Conservation (phyloP, 1,284 basidiomycete genomes). For the Erythrobasidium hasegawianum region DNA sequence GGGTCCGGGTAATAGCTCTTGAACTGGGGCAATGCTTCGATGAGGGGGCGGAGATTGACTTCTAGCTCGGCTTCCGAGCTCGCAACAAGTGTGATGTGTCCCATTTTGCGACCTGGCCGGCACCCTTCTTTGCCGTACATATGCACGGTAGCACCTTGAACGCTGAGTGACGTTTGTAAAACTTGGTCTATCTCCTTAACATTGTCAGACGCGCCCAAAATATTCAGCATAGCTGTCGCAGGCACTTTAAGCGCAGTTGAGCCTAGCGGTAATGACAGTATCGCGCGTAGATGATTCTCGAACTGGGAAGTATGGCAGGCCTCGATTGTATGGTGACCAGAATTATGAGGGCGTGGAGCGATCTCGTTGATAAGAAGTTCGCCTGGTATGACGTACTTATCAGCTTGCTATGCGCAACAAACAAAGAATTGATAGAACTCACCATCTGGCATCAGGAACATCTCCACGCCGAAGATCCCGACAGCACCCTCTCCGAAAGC, state of each 20-base stretch:
- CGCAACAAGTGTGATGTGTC: slow-evolving; percentile 89
- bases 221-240: slow-evolving; percentile 88
- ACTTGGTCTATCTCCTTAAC: slow-evolving; percentile 59
- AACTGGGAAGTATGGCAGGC: slow-evolving; percentile 95
- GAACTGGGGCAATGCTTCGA: slow-evolving; percentile 51
- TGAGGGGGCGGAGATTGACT: slow-evolving; percentile 64
- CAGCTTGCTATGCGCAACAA: no score
- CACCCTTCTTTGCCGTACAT: slow-evolving; percentile 91
- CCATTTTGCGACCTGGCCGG: slow-evolving; percentile 93
- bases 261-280: slow-evolving; percentile 84
- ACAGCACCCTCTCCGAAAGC: slow-evolving; percentile 70
- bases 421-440: no score
- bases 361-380: slow-evolving; percentile 90
- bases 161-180: slow-evolving; percentile 57
- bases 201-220: slow-evolving; percentile 71
- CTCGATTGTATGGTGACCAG: slow-evolving; percentile 99
- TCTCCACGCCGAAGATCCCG: slow-evolving; percentile 95
- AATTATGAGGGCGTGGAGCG: slow-evolving; percentile 96
- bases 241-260: slow-evolving; percentile 83
- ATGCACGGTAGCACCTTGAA: slow-evolving; percentile 78
- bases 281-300: slow-evolving; percentile 96
- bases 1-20: slow-evolving; percentile 53
- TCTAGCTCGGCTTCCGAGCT: slow-evolving; percentile 73
- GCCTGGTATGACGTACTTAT: slow-evolving; percentile 54
- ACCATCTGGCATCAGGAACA: slow-evolving; percentile 91